These are phyloP conservation scores for Immersiporthe knoxdaviesiana DNA, from an alignment of 2,329 filamentous ascomycete genomes.

Conservation along the genomic window DNA sequence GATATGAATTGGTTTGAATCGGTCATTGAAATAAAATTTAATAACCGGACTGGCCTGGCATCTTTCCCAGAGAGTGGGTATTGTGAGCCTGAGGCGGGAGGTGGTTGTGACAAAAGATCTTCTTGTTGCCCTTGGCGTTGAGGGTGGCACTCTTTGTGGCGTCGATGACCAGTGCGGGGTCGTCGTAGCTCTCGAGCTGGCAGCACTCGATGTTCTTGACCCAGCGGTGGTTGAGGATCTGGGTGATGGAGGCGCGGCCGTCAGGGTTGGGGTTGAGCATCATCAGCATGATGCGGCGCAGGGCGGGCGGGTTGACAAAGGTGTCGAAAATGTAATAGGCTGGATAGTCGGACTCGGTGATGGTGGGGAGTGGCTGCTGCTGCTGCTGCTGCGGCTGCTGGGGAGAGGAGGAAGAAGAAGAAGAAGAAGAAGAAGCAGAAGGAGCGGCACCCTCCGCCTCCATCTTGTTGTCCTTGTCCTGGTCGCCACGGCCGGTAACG, in stretches of 20 bases:
- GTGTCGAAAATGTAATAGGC: slow-evolving; percentile 67
- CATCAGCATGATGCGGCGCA: slow-evolving; percentile 72
- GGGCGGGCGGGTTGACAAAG: slow-evolving; percentile 65
- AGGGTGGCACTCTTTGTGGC: slow-evolving; percentile 58
- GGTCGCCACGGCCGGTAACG: no score
- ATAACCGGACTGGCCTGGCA: slow-evolving; percentile 61
- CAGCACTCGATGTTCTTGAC: slow-evolving; percentile 79
- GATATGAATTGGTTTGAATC: no score
- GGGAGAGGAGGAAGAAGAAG: no score
- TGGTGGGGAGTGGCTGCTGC: slow-evolving; percentile 37
- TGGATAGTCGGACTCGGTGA: slow-evolving; percentile 66
- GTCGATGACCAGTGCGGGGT: slow-evolving; percentile 64
- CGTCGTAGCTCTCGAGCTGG: slow-evolving; percentile 70
- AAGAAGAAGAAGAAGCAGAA: no score
- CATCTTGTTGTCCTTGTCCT: no score
- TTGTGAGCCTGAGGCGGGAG: slow-evolving; percentile 52
- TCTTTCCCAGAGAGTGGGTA: slow-evolving; percentile 55
- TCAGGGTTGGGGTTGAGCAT: slow-evolving; percentile 82
- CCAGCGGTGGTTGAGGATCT: slow-evolving; percentile 72
- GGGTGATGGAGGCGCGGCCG: slow-evolving; percentile 69
- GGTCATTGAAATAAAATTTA: slow-evolving; percentile 39
- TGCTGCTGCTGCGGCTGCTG: slow-evolving; percentile 8
- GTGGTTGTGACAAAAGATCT: slow-evolving; percentile 64
- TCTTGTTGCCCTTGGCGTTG: slow-evolving; percentile 47
- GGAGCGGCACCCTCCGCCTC: no score